phyloP scores from a whole-genome alignment of 2,329 filamentous ascomycete genomes.

The Pyrenophora graminea region DNA sequence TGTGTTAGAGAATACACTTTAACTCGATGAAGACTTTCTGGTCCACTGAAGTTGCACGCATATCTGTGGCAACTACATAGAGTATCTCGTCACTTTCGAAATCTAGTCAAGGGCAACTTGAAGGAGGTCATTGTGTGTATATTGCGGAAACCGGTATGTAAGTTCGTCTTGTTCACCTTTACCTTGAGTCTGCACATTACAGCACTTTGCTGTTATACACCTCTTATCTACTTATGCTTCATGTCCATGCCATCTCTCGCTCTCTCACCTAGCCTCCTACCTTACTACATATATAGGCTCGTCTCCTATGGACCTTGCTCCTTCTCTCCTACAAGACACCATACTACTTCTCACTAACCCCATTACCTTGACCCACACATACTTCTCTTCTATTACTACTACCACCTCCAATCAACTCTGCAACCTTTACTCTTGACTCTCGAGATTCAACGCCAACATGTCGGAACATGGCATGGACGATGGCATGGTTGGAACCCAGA shows the following conservation, averaged over 20 bases:
- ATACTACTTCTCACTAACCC: not conserved
- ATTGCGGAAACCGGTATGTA: too few relatives aligned
- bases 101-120: too few relatives aligned
- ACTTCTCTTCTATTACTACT: not conserved
- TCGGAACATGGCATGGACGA: constrained; percentile 1
- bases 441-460: not conserved
- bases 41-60: too few relatives aligned
- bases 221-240: too few relatives aligned
- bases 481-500: constrained; percentile 3
- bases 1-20: too few relatives aligned
- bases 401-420: not conserved
- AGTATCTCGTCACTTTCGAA: too few relatives aligned
- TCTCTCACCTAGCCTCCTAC: not conserved
- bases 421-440: not conserved
- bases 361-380: not conserved
- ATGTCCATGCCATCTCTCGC: not conserved
- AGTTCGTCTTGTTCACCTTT: too few relatives aligned
- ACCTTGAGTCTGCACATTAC: not conserved
- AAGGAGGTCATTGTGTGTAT: too few relatives aligned
- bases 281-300: not conserved
- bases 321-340: constrained; percentile 5
- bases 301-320: not conserved
- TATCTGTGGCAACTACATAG: too few relatives aligned
- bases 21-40: too few relatives aligned
- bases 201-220: not conserved